Conservation (phyloP, 148 eudicot species). For the Vaccinium corymbosum region DNA sequence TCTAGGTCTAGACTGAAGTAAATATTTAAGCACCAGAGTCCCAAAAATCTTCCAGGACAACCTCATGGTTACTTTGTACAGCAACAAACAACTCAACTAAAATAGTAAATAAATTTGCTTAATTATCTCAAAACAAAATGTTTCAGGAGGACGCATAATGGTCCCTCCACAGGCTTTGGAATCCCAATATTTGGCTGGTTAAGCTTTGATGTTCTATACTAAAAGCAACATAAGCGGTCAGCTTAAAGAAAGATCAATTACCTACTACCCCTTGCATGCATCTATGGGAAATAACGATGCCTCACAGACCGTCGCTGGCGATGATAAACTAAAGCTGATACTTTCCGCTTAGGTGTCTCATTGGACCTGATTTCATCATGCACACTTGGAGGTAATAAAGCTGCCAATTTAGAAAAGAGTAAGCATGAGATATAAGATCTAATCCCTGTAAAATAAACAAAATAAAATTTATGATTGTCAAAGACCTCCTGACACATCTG, state of each 20-base stretch:
- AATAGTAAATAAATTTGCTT: background rate
- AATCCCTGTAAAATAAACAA: background rate
- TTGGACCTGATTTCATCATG: constrained; percentile 36
- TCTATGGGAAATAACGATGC: constrained; percentile 54
- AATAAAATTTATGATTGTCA: background rate
- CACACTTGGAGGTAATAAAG: constrained; percentile 24
- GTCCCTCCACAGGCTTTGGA: background rate
- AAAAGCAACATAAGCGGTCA: background rate
- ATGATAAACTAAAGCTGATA: constrained; percentile 46
- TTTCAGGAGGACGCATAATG: background rate
- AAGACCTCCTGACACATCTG: background rate
- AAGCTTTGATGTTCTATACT: background rate
- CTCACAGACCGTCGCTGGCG: constrained; percentile 65
- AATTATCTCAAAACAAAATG: background rate
- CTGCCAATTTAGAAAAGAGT: constrained; percentile 25
- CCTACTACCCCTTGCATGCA: constrained; percentile 48
- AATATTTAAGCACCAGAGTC: background rate
- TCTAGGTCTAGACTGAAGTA: background rate
- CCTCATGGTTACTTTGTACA: background rate
- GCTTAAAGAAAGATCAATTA: constrained; percentile 4
- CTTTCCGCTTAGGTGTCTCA: constrained; percentile 39
- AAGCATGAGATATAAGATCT: background rate
- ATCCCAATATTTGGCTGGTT: background rate
- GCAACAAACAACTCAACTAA: background rate
- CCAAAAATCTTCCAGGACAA: background rate